Evolutionary conservation across 176 grass and related monocot species (phyloP).

Genomic region (Paspalum vaginatum): DNA sequence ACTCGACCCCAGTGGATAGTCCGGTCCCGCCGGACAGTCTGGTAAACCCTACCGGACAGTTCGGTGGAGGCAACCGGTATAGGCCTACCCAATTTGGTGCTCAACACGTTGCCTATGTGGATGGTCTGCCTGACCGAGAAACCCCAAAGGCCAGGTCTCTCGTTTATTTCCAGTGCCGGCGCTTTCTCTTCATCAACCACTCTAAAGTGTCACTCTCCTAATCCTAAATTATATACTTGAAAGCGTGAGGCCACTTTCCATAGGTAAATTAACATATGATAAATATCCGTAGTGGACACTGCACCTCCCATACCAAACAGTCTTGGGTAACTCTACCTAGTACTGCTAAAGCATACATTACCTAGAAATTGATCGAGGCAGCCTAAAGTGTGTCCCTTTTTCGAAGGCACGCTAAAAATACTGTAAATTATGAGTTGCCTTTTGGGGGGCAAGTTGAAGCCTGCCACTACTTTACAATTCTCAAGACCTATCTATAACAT

Average conservation of each 20-base stretch:
- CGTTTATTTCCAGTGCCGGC: not conserved
- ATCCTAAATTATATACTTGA: not conserved
- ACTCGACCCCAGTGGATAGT: too few species aligned
- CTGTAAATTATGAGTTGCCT: not conserved
- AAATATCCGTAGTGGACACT: not conserved
- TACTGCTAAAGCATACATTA: not conserved
- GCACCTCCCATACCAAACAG: not conserved
- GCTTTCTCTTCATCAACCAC: not conserved
- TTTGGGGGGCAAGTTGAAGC: not conserved
- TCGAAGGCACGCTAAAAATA: not conserved
- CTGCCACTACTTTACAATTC: not conserved
- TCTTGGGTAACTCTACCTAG: not conserved
- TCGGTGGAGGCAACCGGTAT: too few species aligned
- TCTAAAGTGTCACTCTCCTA: not conserved
- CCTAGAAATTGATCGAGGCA: not conserved
- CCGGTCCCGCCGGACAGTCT: too few species aligned
- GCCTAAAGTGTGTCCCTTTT: not conserved
- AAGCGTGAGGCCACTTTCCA: not conserved
- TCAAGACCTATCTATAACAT: not conserved
- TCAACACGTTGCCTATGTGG: not conserved
- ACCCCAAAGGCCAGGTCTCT: not conserved
- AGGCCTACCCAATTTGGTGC: too few species aligned
- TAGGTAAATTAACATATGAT: slow-evolving; percentile 5
- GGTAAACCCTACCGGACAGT: too few species aligned
- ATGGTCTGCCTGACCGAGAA: not conserved